phyloP scores from a whole-genome alignment of 805 yeast genomes.

The Cyberlindnera misumaiensis region DNA sequence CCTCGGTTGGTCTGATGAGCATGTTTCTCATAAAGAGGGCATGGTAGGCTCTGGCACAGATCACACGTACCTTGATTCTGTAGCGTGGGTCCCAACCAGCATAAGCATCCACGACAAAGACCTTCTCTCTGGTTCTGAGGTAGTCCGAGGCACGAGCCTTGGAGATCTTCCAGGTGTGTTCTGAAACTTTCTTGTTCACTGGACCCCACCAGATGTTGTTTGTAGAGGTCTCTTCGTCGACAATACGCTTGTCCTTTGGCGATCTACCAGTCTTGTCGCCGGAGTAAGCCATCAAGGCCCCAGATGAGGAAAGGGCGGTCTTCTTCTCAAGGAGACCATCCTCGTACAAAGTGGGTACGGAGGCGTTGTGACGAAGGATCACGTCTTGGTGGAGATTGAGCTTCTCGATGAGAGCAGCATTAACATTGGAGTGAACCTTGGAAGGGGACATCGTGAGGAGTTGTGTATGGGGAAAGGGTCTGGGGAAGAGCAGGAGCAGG shows the following conservation, averaged over 20 bases:
- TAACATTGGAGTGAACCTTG: slow-evolving; percentile 14
- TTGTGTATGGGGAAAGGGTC: not conserved
- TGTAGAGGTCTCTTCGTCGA: slow-evolving; percentile 82
- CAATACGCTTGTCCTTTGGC: slow-evolving; percentile 96
- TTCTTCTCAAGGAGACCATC: slow-evolving; percentile 89
- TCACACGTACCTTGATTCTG: slow-evolving; percentile 91
- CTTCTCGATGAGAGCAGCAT: slow-evolving; percentile 20
- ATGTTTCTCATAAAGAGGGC: slow-evolving; percentile 97
- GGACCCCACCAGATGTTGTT: slow-evolving; percentile 99
- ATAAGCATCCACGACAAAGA: slow-evolving; percentile 91
- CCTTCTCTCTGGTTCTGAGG: slow-evolving; percentile 89
- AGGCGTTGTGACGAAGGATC: slow-evolving; percentile 79
- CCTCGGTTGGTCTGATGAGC: slow-evolving; percentile 91
- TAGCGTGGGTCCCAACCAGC: slow-evolving; percentile 99
- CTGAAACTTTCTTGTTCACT: slow-evolving; percentile 90
- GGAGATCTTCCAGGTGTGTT: slow-evolving; percentile 90
- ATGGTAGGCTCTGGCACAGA: slow-evolving; percentile 97
- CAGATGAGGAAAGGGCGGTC: slow-evolving; percentile 85
- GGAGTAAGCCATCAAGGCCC: slow-evolving; percentile 93
- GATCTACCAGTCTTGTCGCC: slow-evolving; percentile 97
- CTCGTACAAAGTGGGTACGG: slow-evolving; percentile 88
- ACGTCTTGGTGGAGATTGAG: slow-evolving; percentile 55
- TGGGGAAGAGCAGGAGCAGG: too few species aligned
- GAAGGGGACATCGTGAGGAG: slow-evolving; percentile 21
- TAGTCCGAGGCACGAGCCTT: slow-evolving; percentile 96